phyloP scores from a whole-genome alignment of 306 rosid genomes.

The Psophocarpus tetragonolobus region DNA sequence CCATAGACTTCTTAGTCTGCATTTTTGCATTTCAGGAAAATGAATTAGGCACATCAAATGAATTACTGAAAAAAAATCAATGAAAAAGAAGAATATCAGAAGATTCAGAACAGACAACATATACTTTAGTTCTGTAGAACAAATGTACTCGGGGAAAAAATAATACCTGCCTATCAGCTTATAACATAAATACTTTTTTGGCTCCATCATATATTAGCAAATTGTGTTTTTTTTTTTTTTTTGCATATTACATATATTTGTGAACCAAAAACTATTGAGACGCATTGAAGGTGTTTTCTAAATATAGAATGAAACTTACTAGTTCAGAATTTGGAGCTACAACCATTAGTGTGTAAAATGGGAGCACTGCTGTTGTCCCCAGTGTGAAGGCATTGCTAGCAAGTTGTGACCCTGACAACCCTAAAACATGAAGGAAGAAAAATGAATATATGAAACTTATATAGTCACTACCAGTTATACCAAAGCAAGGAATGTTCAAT shows the following conservation, averaged over 20 bases:
- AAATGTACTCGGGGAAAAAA: background rate
- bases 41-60: conserved; percentile 21
- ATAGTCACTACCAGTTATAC: background rate
- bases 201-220: no score
- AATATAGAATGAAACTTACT: conserved; percentile 48
- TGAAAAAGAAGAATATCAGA: conserved; percentile 1
- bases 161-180: background rate
- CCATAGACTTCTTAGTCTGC: conserved; percentile 72
- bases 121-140: background rate
- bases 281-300: background rate
- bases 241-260: conserved; percentile 3
- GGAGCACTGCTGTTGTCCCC: conserved; percentile 84
- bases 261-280: background rate
- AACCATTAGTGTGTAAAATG: conserved; percentile 89
- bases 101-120: background rate
- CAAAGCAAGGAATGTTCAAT: background rate
- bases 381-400: conserved; percentile 76
- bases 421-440: conserved; percentile 45
- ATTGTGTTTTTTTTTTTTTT: no score
- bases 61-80: background rate
- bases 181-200: background rate
- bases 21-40: conserved; percentile 35
- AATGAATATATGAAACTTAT: conserved; percentile 3
- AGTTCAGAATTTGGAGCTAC: conserved; percentile 73
- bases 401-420: conserved; percentile 61